These are phyloP conservation scores for Spiraea crenata DNA, from an alignment of 331 rosid genomes.

Conservation along the genomic window DNA sequence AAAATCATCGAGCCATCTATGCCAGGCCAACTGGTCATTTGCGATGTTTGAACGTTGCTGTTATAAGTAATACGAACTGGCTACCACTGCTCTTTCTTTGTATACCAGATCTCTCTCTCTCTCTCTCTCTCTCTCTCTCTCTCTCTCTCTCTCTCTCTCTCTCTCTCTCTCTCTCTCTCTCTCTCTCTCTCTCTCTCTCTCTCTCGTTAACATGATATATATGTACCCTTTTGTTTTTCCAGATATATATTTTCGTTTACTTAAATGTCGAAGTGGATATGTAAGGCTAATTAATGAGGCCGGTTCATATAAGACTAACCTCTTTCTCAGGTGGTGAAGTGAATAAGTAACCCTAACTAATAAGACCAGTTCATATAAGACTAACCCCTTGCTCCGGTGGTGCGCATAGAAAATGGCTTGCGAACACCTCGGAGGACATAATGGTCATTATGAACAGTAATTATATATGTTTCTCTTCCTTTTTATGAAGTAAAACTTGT, in stretches of 20 bases:
- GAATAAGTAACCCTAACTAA: not conserved
- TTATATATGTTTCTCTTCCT: not conserved
- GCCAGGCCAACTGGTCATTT: conserved; percentile 16
- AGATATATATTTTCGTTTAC: not conserved
- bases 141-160: no score
- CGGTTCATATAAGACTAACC: not conserved
- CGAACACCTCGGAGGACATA: not conserved
- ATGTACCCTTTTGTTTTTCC: not conserved
- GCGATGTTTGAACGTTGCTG: conserved; percentile 18
- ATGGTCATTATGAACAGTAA: not conserved
- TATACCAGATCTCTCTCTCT: not conserved
- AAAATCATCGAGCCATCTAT: not conserved
- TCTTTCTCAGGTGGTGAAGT: no score
- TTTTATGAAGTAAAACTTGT: not conserved
- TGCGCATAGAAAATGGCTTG: not conserved
- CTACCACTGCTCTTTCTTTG: no score
- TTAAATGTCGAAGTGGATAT: no score
- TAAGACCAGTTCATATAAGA: not conserved
- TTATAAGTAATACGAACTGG: no score
- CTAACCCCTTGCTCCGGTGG: no score
- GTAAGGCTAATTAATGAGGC: not conserved
- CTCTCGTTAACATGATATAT: no score
- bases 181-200: no score
- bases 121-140: no score
- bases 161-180: no score